phyloP scores from a whole-genome alignment of 352 stramenopile species.

The Achlya hypogyna region DNA sequence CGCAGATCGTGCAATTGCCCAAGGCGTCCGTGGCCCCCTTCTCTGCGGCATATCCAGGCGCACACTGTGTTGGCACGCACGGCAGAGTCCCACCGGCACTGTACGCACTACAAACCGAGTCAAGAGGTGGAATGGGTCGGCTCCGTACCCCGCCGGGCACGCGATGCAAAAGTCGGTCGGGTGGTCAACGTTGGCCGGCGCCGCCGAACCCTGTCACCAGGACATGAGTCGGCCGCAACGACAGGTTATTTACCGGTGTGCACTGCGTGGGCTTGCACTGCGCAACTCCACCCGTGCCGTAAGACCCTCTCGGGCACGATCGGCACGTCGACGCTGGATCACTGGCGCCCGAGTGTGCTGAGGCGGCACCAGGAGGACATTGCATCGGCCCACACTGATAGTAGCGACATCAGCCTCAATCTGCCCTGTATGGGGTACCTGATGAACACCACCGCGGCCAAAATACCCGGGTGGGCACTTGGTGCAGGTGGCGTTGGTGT shows the following conservation, averaged over 20 bases:
- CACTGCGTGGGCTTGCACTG: background rate
- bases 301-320: background rate
- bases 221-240: background rate
- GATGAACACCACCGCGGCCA: slow-evolving; percentile 24
- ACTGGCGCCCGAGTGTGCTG: slow-evolving; percentile 24
- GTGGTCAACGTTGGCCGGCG: background rate
- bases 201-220: background rate
- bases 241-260: background rate
- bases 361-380: slow-evolving; percentile 31
- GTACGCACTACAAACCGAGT: slow-evolving; percentile 21
- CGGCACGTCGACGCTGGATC: slow-evolving; percentile 1
- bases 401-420: background rate
- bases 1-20: slow-evolving; percentile 33
- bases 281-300: background rate
- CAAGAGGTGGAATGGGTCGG: background rate
- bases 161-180: background rate
- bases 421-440: background rate
- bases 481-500: slow-evolving; percentile 25
- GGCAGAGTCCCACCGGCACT: slow-evolving; percentile 28
- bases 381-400: slow-evolving; percentile 28
- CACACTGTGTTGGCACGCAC: slow-evolving; percentile 21
- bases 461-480: slow-evolving; percentile 28
- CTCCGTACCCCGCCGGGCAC: slow-evolving; percentile 25
- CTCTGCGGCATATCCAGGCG: slow-evolving; percentile 25
- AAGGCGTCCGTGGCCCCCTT: slow-evolving; percentile 22